Base-by-base conservation (phyloP, 2,329 filamentous ascomycete genomes). In the Cercospora nicotianae region DNA sequence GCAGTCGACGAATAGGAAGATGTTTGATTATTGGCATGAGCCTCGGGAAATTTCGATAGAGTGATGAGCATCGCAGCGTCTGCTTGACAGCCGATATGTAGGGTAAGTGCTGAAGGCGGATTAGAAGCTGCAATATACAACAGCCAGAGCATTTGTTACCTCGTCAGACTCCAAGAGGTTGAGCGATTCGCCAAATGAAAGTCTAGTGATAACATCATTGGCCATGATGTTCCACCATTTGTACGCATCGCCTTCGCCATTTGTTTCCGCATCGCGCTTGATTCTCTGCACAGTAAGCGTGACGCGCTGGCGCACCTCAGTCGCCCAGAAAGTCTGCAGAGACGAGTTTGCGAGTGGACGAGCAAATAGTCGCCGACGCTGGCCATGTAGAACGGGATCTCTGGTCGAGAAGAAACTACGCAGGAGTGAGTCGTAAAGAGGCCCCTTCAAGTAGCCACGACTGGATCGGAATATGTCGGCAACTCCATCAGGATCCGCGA, bases 221-320 rank as follows among this genome's bases (percentile, higher is more conserved):
- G 79, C 76, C 72, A 81, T 75, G 20, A 80, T 79, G 77, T 68
- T 70, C 78, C 63, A 75, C 80, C 80, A 81, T 60, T 79, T 78
- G 51, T 79, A 71, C 8, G 80, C 67, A 70, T 82, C 79, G 16
- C 76, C 77, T 33, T 71, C 64, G 23, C 79, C 79, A 65, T 51
- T 67, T 2, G 58, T 72, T 18, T 64, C 57, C 23, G 71, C 69
- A 39, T 75, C 75, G 1, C 63, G 57, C 60, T 76, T 77, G 64
- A 81, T 79, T 51, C 73, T 73, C 8, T 68, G 30, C 3, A 81
- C 75, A 13, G 77, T 76, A 20, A 78, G 68, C 18, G 65, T 66
- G 0, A 73, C 75, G 67, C 77, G 79, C 20, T 75, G 69, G n/a
- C 75, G 70, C 9, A 82, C 75, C 51, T 76, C 72, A 0, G 55